These are phyloP conservation scores for Aspergillus chevalieri DNA, from an alignment of 2,329 filamentous ascomycete genomes.

Conservation along the genomic window DNA sequence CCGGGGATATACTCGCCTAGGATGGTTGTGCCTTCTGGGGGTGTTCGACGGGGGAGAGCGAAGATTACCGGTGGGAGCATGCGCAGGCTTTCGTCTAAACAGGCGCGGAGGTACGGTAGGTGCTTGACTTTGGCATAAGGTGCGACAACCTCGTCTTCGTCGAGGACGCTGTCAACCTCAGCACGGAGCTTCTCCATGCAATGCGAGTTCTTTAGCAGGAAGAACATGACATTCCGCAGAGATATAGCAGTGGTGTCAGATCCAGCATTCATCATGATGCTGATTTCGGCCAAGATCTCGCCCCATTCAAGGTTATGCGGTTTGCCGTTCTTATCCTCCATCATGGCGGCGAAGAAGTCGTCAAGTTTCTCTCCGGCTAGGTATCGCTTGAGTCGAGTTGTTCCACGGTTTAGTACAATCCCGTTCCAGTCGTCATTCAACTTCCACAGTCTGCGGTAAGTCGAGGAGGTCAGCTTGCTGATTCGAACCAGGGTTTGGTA, in stretches of 20 bases:
- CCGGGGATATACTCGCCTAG: conserved; percentile 35
- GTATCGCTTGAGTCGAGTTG: conserved; percentile 12
- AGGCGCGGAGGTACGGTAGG: conserved; percentile 45
- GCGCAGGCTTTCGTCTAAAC: conserved; percentile 44
- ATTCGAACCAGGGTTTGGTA: conserved; percentile 11
- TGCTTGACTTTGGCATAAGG: conserved; percentile 44
- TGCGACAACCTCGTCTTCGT: conserved; percentile 36
- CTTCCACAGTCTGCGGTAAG: conserved; percentile 13
- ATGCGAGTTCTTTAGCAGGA: conserved; percentile 43
- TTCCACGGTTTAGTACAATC: conserved; percentile 15
- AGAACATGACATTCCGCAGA: conserved; percentile 47
- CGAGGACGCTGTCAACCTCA: conserved; percentile 41
- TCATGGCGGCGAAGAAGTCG: conserved; percentile 51
- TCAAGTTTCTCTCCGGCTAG: conserved; percentile 47
- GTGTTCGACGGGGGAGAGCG: conserved; percentile 37
- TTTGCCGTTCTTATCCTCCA: conserved; percentile 41
- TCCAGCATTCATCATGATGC: conserved; percentile 40
- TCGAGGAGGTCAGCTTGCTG: conserved; percentile 13
- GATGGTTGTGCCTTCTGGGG: conserved; percentile 35
- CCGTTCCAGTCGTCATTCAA: conserved; percentile 15
- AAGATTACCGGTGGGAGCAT: conserved; percentile 35
- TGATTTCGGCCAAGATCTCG: conserved; percentile 51
- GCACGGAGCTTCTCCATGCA: conserved; percentile 32
- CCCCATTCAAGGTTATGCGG: conserved; percentile 47
- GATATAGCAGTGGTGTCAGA: conserved; percentile 47